These are phyloP conservation scores for Rhizopogon parksii DNA, from an alignment of 1,284 basidiomycete species.

Conservation along the genomic window DNA sequence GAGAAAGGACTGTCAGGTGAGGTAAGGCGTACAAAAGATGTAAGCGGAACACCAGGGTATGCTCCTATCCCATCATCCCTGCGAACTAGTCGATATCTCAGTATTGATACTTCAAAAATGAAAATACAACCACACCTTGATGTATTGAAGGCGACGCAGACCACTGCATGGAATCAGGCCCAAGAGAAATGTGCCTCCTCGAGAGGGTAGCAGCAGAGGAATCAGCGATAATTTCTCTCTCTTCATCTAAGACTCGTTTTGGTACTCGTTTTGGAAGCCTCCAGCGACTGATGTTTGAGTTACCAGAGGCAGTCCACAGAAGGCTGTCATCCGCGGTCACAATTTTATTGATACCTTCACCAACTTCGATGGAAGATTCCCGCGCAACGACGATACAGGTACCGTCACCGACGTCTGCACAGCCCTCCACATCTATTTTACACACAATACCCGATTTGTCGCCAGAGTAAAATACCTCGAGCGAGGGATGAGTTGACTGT, in stretches of 20 bases:
- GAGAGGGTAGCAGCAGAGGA: slow-evolving; percentile 7
- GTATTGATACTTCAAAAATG: background rate
- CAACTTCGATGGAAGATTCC: slow-evolving; percentile 38
- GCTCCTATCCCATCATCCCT: slow-evolving; percentile 18
- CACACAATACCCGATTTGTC: slow-evolving; percentile 88
- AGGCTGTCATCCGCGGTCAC: slow-evolving; percentile 79
- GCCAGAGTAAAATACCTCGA: slow-evolving; percentile 94
- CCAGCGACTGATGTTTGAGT: slow-evolving; percentile 81
- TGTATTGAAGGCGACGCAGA: slow-evolving; percentile 8
- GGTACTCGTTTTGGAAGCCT: slow-evolving; percentile 23
- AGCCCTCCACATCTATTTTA: slow-evolving; percentile 83
- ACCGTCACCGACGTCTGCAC: slow-evolving; percentile 76
- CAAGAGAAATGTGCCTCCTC: slow-evolving; percentile 18
- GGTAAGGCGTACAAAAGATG: slow-evolving; percentile 71
- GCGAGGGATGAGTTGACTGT: slow-evolving; percentile 77
- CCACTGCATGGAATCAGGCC: slow-evolving; percentile 12
- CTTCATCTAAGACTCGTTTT: slow-evolving; percentile 12
- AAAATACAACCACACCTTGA: slow-evolving; percentile 17
- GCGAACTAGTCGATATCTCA: background rate
- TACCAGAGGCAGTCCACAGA: slow-evolving; percentile 88
- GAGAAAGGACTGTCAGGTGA: slow-evolving; percentile 72
- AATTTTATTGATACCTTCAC: slow-evolving; percentile 80
- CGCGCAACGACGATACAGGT: slow-evolving; percentile 83
- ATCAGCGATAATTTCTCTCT: slow-evolving; percentile 13
- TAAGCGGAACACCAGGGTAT: slow-evolving; percentile 56